These are phyloP conservation scores for Microbotryum violaceum DNA, from an alignment of 1,284 basidiomycete species.

Conservation along the genomic window DNA sequence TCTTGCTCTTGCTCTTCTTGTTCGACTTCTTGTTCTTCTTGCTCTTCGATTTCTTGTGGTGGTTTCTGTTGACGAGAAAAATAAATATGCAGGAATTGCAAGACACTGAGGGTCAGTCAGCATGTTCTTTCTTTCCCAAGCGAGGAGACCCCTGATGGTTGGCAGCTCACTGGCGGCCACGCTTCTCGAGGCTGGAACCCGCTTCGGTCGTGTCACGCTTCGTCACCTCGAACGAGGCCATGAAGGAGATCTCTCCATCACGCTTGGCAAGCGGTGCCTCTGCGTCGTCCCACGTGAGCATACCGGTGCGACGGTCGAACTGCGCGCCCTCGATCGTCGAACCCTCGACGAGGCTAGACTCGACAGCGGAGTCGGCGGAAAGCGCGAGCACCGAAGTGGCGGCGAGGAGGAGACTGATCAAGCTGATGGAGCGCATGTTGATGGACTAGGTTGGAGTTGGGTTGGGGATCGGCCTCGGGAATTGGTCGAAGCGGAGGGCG, in stretches of 20 bases:
- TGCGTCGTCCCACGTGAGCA: neutral
- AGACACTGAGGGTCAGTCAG: neutral
- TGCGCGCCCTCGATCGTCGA: constrained; percentile 4
- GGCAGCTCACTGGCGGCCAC: too few relatives aligned
- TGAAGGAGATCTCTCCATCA: too few relatives aligned
- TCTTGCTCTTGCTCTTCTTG: constrained; percentile 11
- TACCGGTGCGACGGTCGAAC: neutral
- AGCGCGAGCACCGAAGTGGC: neutral
- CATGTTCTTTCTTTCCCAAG: too few relatives aligned
- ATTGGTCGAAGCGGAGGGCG: too few relatives aligned
- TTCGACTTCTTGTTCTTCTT: constrained; percentile 7
- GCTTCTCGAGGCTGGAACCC: too few relatives aligned
- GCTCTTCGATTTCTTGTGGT: constrained; percentile 2
- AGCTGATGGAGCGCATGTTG: too few relatives aligned
- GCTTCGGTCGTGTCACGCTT: too few relatives aligned
- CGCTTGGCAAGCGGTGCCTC: too few relatives aligned
- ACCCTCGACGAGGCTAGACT: neutral
- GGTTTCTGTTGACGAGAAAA: neutral
- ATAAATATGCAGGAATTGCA: neutral
- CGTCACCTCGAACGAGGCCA: too few relatives aligned
- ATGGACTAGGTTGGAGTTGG: too few relatives aligned
- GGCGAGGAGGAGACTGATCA: neutral
- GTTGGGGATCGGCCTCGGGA: too few relatives aligned
- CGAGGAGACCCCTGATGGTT: too few relatives aligned
- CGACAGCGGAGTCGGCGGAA: neutral